Percentiles rank a stretch among this genome's conserved stretches.
Evolutionary conservation across 371 early-diverging fungal genomes (phyloP).

Genomic region (Blakeslea trispora): DNA sequence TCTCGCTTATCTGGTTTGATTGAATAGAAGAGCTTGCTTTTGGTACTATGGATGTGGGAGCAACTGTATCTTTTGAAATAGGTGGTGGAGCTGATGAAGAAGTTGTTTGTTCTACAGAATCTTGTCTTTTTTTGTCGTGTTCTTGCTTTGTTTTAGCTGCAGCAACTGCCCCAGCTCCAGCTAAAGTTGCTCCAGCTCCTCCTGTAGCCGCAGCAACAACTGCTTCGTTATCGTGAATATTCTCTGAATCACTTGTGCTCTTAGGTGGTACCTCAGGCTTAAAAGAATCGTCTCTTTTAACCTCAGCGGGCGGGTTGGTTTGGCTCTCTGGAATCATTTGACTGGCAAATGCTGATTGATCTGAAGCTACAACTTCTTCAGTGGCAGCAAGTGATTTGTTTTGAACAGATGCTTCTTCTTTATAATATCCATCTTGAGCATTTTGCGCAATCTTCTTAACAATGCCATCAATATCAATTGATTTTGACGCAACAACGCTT

Average conservation of each 20-base stretch:
- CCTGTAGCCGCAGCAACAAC: conserved; percentile 5
- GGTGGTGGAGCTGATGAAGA: background rate
- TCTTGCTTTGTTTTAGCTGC: background rate
- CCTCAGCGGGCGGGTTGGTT: background rate
- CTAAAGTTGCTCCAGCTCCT: background rate
- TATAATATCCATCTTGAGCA: conserved; percentile 8
- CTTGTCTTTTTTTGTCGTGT: background rate
- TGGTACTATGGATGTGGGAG: background rate
- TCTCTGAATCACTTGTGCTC: background rate
- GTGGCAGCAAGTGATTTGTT: background rate
- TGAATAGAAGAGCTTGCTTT: background rate
- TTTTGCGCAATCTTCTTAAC: conserved; percentile 3
- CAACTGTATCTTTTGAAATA: background rate
- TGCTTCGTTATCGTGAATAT: background rate
- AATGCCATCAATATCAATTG: conserved; percentile 13
- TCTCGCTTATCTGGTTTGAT: conserved; percentile 7
- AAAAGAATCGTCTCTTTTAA: background rate
- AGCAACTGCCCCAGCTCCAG: background rate
- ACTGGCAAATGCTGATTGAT: background rate
- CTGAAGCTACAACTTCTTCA: background rate
- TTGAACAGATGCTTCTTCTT: background rate
- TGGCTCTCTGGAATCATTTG: background rate
- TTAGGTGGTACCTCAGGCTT: background rate
- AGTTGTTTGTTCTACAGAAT: background rate
- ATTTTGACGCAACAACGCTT: conserved; percentile 8